Evolutionary conservation across 495 filamentous ascomycete species (phyloP), one percentile per base, ranked within the genome.

Genomic region (Xylaria acuta): DNA sequence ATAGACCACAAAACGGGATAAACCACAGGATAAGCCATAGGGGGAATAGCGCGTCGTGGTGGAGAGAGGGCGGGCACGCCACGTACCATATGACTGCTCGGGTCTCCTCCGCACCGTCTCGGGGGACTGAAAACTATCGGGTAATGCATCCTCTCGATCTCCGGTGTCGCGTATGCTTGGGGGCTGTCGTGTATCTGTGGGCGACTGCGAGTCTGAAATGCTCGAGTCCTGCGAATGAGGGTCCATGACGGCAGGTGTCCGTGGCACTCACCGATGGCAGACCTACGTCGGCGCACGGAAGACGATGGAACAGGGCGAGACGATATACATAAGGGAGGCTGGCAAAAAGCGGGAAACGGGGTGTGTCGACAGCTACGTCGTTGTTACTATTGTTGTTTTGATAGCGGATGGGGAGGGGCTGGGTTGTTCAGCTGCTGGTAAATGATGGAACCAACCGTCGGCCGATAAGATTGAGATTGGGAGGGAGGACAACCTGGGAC

Each of bases 31-130:
- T 18, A 27, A 18, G 34, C n/a, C 51, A 30, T 22, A 38, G 32
- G 0, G 38, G 38, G 34, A 47, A 60, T 49, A 72, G 49, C 62
- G 49, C 53, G 43, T 71, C 62, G 22, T 62, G 74, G 64, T 64
- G 58, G 69, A 63, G 34, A 16, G 43, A 20, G 14, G 18, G 27
- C 8, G 58, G 18, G 58, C 18, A 38, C 58, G 8, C 62, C 72
- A 67, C 84, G 74, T 71, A 86, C 85, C 84, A 76, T 85, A 84
- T 20, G 76, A 78, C 58, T 79, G 71, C 68, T 84, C 85, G 58
- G 82, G 78, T 74, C 82, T 77, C 70, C 84, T 83, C 70, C 85
- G 81, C 71, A 85, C 77, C 25, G 84, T 86, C 65, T 87, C 87
- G 6, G 82, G 82, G 30, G 84, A 84, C 72, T 84, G 85, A 49